Evolutionary conservation across 129 eudicot species (phyloP).

Genomic region (Erigeron canadensis): DNA sequence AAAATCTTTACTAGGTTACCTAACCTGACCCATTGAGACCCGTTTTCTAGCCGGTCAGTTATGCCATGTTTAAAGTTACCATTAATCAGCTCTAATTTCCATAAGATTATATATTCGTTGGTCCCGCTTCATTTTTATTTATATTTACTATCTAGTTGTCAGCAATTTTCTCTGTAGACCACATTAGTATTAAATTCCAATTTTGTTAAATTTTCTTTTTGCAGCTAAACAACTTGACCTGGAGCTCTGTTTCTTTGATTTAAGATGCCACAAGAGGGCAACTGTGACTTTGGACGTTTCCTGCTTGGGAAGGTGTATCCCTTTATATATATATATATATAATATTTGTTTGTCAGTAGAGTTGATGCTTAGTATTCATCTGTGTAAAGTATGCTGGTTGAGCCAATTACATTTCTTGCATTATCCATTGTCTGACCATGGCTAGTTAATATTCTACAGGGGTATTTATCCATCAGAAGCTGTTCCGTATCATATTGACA

Average conservation of each 20-base stretch:
- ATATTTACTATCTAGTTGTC: neutral
- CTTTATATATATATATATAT: too few relatives aligned
- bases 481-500: constrained; percentile 39
- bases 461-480: constrained; percentile 72
- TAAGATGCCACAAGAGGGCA: constrained; percentile 44
- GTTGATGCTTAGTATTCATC: neutral
- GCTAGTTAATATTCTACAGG: constrained; percentile 31
- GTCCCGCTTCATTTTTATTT: neutral
- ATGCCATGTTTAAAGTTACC: neutral
- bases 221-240: constrained; percentile 65
- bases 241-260: constrained; percentile 56
- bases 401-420: neutral
- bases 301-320: constrained; percentile 54
- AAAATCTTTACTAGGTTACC: neutral
- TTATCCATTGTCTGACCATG: constrained; percentile 15
- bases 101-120: neutral
- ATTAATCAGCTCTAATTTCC: neutral
- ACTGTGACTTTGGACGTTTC: constrained; percentile 53
- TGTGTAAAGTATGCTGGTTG: neutral
- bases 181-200: neutral
- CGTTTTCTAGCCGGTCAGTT: neutral
- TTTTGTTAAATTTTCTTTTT: constrained; percentile 11
- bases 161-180: constrained; percentile 1
- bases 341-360: neutral
- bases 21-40: neutral